Percentiles rank a stretch among this genome's conserved stretches.
phyloP scores from a whole-genome alignment of 2,329 filamentous ascomycete species.

The Penicillium sclerotiorum region DNA sequence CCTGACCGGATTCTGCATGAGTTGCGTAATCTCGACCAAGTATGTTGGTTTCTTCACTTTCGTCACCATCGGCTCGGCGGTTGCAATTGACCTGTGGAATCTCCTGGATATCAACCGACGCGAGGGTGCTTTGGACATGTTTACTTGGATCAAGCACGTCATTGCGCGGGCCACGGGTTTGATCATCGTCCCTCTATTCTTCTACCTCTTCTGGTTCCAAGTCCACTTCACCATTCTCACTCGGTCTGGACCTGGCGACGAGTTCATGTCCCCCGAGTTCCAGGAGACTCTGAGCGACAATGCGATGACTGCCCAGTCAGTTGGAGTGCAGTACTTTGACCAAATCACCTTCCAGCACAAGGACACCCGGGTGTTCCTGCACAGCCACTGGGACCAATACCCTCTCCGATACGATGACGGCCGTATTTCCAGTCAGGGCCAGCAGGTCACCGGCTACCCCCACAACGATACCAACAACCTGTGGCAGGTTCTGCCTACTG shows the following conservation, averaged over 20 bases:
- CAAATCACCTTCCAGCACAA: conserved; percentile 88
- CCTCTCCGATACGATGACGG: conserved; percentile 96
- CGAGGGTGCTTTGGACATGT: conserved; percentile 76
- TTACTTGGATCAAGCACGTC: conserved; percentile 87
- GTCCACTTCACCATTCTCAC: conserved; percentile 92
- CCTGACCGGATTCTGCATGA: conserved; percentile 88
- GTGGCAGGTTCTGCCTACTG: conserved; percentile 84
- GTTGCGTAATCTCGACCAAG: conserved; percentile 97
- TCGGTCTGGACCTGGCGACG: conserved; percentile 89
- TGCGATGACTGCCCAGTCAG: conserved; percentile 81
- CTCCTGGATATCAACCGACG: conserved; percentile 85
- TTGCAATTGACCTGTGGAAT: conserved; percentile 93
- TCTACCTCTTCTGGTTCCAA: conserved; percentile 99
- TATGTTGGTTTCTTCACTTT: conserved; percentile 97
- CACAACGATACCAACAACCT: conserved; percentile 99
- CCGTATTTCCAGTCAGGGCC: conserved; percentile 93
- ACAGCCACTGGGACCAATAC: conserved; percentile 88
- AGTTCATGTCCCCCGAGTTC: conserved; percentile 98
- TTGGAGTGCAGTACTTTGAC: conserved; percentile 89
- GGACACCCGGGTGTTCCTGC: conserved; percentile 94
- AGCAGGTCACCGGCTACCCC: conserved; percentile 97
- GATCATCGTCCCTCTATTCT: conserved; percentile 89
- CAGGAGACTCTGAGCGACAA: conserved; percentile 97
- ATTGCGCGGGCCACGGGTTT: conserved; percentile 81
- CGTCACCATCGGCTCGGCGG: conserved; percentile 92